These are phyloP conservation scores for Podospora conica DNA, from an alignment of 495 filamentous ascomycete genomes.

Conservation along the genomic window DNA sequence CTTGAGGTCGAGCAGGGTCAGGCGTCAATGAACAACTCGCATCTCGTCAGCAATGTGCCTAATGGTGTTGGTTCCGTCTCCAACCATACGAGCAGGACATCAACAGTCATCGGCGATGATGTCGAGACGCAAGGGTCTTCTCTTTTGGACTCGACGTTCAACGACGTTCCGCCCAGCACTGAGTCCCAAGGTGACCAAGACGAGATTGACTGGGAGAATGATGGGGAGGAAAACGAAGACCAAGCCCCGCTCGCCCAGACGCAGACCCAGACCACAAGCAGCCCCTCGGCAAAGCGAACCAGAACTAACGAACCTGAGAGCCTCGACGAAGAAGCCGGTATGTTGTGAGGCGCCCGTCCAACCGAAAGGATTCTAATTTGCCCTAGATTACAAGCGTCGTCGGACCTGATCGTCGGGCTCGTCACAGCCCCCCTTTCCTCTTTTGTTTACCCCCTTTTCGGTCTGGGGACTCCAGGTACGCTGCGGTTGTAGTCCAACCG, in stretches of 20 bases:
- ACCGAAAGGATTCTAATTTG: slow-evolving; percentile 20
- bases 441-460: background rate
- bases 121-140: slow-evolving; percentile 22
- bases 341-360: slow-evolving; percentile 4
- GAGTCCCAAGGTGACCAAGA: background rate
- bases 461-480: background rate
- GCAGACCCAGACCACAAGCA: slow-evolving; percentile 9
- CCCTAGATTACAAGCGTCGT: slow-evolving; percentile 45
- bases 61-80: slow-evolving; percentile 12
- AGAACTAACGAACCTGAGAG: slow-evolving; percentile 28
- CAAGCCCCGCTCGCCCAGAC: background rate
- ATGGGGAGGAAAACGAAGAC: slow-evolving; percentile 30
- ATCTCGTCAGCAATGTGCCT: background rate
- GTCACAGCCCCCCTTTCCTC: background rate
- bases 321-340: slow-evolving; percentile 38
- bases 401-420: slow-evolving; percentile 34
- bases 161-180: background rate
- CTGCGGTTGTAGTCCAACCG: slow-evolving; percentile 25
- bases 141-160: background rate
- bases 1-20: background rate
- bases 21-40: background rate
- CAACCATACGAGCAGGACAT: slow-evolving; percentile 34
- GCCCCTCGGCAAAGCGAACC: slow-evolving; percentile 22
- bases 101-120: slow-evolving; percentile 42
- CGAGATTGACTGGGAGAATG: slow-evolving; percentile 42